Percentiles rank a stretch among this genome's conserved stretches.
Conservation (phyloP, 2,329 filamentous ascomycete species). For the Tolypocladium endophyticum region DNA sequence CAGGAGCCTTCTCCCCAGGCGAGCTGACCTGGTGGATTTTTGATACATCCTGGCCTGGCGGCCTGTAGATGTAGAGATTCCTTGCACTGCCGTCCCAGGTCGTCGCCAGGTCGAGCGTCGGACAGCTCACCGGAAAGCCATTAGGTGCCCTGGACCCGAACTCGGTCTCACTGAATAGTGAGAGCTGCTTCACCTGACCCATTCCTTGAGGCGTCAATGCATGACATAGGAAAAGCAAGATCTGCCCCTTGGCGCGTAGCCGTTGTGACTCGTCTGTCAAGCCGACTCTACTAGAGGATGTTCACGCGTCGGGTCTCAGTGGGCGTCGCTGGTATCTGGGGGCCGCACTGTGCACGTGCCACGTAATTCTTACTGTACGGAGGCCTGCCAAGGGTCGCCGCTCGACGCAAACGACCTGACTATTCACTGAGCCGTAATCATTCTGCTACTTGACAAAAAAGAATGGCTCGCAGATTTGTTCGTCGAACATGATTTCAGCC, state of each 20-base stretch:
- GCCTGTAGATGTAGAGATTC: slow-evolving; percentile 64
- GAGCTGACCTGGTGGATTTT: slow-evolving; percentile 36
- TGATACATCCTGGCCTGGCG: slow-evolving; percentile 59
- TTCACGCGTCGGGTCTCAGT: background rate
- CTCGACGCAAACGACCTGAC: background rate
- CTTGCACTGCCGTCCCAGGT: slow-evolving; percentile 56
- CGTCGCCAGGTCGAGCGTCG: slow-evolving; percentile 74
- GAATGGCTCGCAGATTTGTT: background rate
- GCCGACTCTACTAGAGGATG: background rate
- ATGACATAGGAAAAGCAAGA: background rate
- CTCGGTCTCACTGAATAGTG: slow-evolving; percentile 45
- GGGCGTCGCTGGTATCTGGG: background rate
- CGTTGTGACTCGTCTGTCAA: background rate
- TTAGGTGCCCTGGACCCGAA: slow-evolving; percentile 44
- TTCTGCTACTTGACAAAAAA: too few relatives aligned
- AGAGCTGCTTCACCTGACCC: slow-evolving; percentile 23
- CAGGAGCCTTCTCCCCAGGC: slow-evolving; percentile 28
- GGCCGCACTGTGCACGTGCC: background rate
- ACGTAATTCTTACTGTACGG: background rate
- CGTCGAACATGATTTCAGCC: background rate
- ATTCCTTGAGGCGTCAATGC: slow-evolving; percentile 8
- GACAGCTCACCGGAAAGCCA: slow-evolving; percentile 62
- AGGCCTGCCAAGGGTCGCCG: background rate
- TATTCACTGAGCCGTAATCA: background rate
- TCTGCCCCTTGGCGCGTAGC: background rate